A percentile compares a stretch with the other conserved stretches of the same genome.
These are phyloP conservation scores for Dendrocalamus sinicus DNA, from an alignment of 176 grass and related monocot species.

Conservation along the genomic window DNA sequence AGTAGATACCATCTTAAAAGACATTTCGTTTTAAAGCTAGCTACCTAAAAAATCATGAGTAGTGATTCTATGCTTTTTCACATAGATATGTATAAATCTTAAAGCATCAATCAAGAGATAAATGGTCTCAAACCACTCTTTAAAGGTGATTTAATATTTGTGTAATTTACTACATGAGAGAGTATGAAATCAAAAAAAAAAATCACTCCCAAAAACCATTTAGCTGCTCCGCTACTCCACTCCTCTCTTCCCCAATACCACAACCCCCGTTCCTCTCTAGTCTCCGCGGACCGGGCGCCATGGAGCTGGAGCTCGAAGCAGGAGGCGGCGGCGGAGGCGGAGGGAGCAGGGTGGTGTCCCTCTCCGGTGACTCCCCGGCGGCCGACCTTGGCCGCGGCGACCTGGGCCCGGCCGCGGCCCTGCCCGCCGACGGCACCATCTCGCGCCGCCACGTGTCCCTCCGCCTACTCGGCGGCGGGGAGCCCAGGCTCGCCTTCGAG, in stretches of 20 bases:
- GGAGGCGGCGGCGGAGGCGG: conserved; percentile 17
- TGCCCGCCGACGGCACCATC: conserved; percentile 41
- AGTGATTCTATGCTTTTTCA: too few species aligned
- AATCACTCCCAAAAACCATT: too few species aligned
- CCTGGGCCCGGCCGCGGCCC: neutral
- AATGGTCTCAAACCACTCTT: too few species aligned
- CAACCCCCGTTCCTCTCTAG: neutral
- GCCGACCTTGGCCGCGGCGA: conserved; percentile 43
- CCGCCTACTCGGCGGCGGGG: conserved; percentile 16
- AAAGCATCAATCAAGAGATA: too few species aligned
- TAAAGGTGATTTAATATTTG: too few species aligned
- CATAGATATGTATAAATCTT: too few species aligned
- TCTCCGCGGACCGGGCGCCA: neutral
- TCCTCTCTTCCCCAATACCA: neutral
- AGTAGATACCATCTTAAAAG: too few species aligned
- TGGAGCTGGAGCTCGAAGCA: conserved; percentile 50
- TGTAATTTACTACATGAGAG: too few species aligned
- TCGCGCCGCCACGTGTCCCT: conserved; percentile 77
- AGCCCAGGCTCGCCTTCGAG: conserved; percentile 53
- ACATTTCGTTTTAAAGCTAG: too few species aligned
- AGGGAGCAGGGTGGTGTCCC: neutral
- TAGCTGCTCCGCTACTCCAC: neutral
- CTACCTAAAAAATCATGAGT: too few species aligned
- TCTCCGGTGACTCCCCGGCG: conserved; percentile 1
- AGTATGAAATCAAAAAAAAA: too few species aligned